Percentiles rank a stretch among this genome's conserved stretches.
Evolutionary conservation across 2,329 filamentous ascomycete genomes (phyloP).

Genomic region (Seiridium cupressi): DNA sequence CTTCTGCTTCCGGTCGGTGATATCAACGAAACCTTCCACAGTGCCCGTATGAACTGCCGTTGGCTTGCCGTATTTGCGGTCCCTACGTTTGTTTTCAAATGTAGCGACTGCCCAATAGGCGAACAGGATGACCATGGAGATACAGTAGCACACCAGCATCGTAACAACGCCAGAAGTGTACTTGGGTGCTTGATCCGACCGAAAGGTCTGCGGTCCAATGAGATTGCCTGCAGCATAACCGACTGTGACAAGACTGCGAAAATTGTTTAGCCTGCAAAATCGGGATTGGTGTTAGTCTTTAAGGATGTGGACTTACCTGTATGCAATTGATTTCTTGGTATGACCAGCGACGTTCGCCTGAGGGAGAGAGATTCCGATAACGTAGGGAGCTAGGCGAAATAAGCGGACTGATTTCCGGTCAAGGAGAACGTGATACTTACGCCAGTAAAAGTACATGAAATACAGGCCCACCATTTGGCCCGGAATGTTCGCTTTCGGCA

Average conservation of each 20-base stretch:
- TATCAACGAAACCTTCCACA: conserved; percentile 16
- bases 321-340: conserved; percentile 39
- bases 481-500: conserved; percentile 26
- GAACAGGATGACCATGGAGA: conserved; percentile 27
- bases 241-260: conserved; percentile 30
- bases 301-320: conserved; percentile 12
- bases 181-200: conserved; percentile 33
- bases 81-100: conserved; percentile 20
- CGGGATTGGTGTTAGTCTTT: not conserved
- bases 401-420: not conserved
- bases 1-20: not conserved
- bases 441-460: conserved; percentile 37
- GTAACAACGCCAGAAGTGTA: conserved; percentile 34
- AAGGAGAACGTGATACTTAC: conserved; percentile 12
- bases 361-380: conserved; percentile 22
- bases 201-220: conserved; percentile 40
- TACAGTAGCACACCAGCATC: conserved; percentile 33
- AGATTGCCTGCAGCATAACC: conserved; percentile 38
- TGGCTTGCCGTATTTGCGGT: conserved; percentile 22
- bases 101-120: conserved; percentile 27
- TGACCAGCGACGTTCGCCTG: conserved; percentile 25
- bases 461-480: conserved; percentile 38
- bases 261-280: not conserved
- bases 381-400: conserved; percentile 19
- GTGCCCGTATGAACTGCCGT: conserved; percentile 15